Base-by-base conservation (phyloP, 2,329 filamentous ascomycete genomes). In the Ophiostoma fasciatum region DNA sequence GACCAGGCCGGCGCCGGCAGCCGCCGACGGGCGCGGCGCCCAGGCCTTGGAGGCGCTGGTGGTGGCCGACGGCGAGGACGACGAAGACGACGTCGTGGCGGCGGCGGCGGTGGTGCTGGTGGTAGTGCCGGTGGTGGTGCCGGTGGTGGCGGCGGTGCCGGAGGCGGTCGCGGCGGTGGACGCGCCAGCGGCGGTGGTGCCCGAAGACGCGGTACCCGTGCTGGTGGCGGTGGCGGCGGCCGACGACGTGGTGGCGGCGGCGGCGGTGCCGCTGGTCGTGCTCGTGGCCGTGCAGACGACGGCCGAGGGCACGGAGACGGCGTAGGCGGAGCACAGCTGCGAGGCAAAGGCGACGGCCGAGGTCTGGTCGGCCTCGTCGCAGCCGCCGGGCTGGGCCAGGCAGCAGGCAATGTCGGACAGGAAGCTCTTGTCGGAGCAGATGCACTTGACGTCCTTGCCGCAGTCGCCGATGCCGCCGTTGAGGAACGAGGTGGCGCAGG, bases 391-490 rank as follows among this genome's bases (percentile, higher is more conserved):
- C 31, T 39, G 22, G 18, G 42, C 41, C 13, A 58, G 46, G 40
- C 55, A 58, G 55, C 55, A 58, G 28, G 52, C 46, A 39, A 64
- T 57, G 49, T 51, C 54, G 39, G 49, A 49, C 45, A 61, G 46
- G 51, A 63, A 64, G 41, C 49, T 37, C 39, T 49, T 45, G 45
- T 62, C 53, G 14, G 40, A 44, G 58, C 61, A 64, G 48, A 64
- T 61, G 50, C 61, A 64, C 38, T 46, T 45, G 29, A 45, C 39
- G 37, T 61, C 52, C 25, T 35, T 46, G 36, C 53, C 50, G 44
- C 55, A 58, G 49, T 50, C 46, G 45, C 48, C 53, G 31, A 56
- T 52, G 44, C 52, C 53, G 28, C 22, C 21, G 23, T 26, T 29
- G 1, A 56, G 48, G 46, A 48, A 55, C 22, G 44, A 31, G 37